Evolutionary conservation across 169 alveolate genomes (phyloP), one percentile per base, ranked within the genome.

Genomic region (Plasmodium inui): DNA sequence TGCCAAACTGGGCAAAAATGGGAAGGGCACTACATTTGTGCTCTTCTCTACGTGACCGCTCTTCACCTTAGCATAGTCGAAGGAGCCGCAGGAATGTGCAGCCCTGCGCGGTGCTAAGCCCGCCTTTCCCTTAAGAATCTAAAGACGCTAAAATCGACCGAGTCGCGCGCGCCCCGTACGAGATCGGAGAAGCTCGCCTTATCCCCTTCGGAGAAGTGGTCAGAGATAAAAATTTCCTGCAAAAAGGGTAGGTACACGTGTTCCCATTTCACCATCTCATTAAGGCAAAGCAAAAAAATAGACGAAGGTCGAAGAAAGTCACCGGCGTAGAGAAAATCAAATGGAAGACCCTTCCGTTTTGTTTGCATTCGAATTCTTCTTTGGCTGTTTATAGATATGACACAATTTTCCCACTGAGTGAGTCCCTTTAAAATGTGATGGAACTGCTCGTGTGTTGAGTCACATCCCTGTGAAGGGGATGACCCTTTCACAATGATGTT

Each of bases 301-400:
- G 53, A 89, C 1, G 94, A 61, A 17, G 94, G 94, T 0, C 94
- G 70, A 22, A 89, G 71, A 3, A 89, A 89, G 17, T 89, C 94
- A 61, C 83, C 83, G 10, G 94, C 90, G 32, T 89, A 81, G 4
- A 80, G 14, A 26, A 89, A 89, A 67, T 89, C 94, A n/a, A 79
- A 81, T 39, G 83, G 30, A 28, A n/a, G 22, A 1, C 17, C 82
- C 9, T 72, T 78, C 19, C 12, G n/a, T 89, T 89, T 89, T 22
- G 80, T 89, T 80, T 89, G 46, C 28, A 79, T 67, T 37, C 94
- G 19, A 28, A 89, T 89, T 79, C 90, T 89, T 19, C 94, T 89
- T 67, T 89, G 89, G 73, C 71, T 89, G 53, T 89, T 89, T 89
- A 80, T 81, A 28, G 89, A 46, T 67, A 89, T 89, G 19, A 67